A percentile compares a stretch with the other conserved stretches of the same genome.
Evolutionary conservation across 2,329 filamentous ascomycete species (phyloP).

Genomic region (Parastagonospora avenae): DNA sequence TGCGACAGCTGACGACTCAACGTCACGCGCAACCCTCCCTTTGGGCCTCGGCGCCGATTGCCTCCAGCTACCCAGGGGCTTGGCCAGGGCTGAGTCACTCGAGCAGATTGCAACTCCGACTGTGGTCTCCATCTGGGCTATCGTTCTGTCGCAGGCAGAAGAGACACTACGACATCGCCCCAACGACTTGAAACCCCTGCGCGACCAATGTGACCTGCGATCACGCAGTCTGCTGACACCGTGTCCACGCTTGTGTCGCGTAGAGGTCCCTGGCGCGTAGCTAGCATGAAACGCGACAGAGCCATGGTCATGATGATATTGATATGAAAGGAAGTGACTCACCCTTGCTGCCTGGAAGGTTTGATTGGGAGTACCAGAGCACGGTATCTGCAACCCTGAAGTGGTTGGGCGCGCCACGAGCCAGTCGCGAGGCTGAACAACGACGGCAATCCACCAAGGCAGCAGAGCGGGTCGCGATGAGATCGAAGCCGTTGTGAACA

Average conservation of each 20-base stretch:
- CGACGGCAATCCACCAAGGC: constrained; percentile 1
- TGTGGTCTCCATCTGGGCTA: constrained; percentile 9
- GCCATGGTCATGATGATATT: constrained; percentile 9
- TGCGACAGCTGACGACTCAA: constrained; percentile 17
- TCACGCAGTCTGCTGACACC: constrained; percentile 35
- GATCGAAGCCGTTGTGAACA: too few species aligned
- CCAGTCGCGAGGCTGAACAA: constrained; percentile 5
- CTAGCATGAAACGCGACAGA: constrained; percentile 13
- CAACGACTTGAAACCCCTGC: constrained; percentile 16
- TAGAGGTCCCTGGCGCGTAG: constrained; percentile 14
- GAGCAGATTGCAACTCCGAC: constrained; percentile 7
- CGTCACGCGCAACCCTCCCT: constrained; percentile 11
- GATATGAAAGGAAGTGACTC: constrained; percentile 15
- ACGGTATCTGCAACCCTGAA: neutral
- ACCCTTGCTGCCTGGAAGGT: constrained; percentile 14
- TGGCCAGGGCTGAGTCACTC: constrained; percentile 32
- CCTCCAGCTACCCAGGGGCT: constrained; percentile 20
- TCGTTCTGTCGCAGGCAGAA: constrained; percentile 16
- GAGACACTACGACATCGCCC: constrained; percentile 17
- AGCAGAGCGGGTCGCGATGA: neutral
- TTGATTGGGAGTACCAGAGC: too few species aligned
- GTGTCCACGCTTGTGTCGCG: constrained; percentile 24
- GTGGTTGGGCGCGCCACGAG: constrained; percentile 9
- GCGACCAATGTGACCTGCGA: constrained; percentile 24
- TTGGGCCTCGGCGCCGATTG: constrained; percentile 14